These are phyloP conservation scores for Saccharomycopsis synnaedendra DNA, from an alignment of 805 yeast species.

Conservation along the genomic window DNA sequence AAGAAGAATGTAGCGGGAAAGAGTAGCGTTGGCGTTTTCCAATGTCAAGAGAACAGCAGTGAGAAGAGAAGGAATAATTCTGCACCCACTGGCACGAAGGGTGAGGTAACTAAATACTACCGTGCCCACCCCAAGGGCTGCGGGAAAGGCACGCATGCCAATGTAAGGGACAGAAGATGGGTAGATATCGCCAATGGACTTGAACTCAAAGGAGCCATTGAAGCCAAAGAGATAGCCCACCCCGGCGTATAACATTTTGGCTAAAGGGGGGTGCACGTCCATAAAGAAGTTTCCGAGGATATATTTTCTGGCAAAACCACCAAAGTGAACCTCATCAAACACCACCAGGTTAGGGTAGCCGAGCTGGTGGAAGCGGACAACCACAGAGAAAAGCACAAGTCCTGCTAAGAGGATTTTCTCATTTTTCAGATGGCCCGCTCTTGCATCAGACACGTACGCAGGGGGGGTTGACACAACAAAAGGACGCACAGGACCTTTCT, in stretches of 20 bases:
- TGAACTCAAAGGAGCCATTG: slow-evolving; percentile 53
- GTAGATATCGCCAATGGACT: slow-evolving; percentile 50
- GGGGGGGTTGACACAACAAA: slow-evolving; percentile 44
- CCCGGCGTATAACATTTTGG: slow-evolving; percentile 66
- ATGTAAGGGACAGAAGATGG: slow-evolving; percentile 52
- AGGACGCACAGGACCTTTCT: slow-evolving; percentile 41
- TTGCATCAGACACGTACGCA: slow-evolving; percentile 26
- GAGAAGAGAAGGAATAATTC: slow-evolving; percentile 48
- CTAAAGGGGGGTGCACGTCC: slow-evolving; percentile 76
- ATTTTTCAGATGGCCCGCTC: slow-evolving; percentile 26
- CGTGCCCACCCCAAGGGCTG: slow-evolving; percentile 57
- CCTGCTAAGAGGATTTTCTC: slow-evolving; percentile 32
- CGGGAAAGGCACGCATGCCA: slow-evolving; percentile 61
- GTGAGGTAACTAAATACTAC: slow-evolving; percentile 56
- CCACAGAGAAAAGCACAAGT: slow-evolving; percentile 39
- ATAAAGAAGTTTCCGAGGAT: slow-evolving; percentile 51
- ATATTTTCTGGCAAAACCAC: slow-evolving; percentile 89
- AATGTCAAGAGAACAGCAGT: slow-evolving; percentile 44
- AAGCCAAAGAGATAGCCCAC: slow-evolving; percentile 59
- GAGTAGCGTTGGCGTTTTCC: slow-evolving; percentile 57
- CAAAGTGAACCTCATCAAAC: slow-evolving; percentile 82
- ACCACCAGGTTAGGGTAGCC: slow-evolving; percentile 72
- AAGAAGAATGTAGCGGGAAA: slow-evolving; percentile 61
- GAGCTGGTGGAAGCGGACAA: slow-evolving; percentile 51
- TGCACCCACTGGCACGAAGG: slow-evolving; percentile 59